A percentile compares a stretch with the other conserved stretches of the same genome.
These are phyloP conservation scores for Yamadazyma phyllophila DNA, from an alignment of 805 yeast genomes.

Conservation along the genomic window DNA sequence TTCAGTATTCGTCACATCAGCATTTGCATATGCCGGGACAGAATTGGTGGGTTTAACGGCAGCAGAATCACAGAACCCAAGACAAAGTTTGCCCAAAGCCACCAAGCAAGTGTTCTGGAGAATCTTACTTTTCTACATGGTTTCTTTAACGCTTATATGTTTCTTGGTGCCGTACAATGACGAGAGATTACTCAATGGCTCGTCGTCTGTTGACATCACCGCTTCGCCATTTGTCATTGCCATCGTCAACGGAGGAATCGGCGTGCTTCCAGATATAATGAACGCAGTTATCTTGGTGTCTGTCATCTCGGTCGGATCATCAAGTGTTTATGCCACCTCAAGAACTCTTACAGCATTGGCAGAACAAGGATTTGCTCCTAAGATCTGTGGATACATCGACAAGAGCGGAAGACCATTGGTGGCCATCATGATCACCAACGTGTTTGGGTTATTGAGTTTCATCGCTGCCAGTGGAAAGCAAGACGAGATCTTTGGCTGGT, in stretches of 20 bases:
- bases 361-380: conserved; percentile 63
- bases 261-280: conserved; percentile 65
- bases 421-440: conserved; percentile 55
- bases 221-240: conserved; percentile 79
- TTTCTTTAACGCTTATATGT: conserved; percentile 52
- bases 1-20: conserved; percentile 46
- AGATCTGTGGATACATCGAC: conserved; percentile 64
- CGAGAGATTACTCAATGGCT: conserved; percentile 41
- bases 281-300: conserved; percentile 69
- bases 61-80: conserved; percentile 70
- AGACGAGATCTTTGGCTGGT: conserved; percentile 38
- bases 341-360: conserved; percentile 69
- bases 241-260: conserved; percentile 61
- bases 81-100: conserved; percentile 65
- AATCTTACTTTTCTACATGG: conserved; percentile 66
- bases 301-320: conserved; percentile 70
- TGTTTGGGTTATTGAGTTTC: conserved; percentile 58
- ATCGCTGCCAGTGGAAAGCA: conserved; percentile 44
- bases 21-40: conserved; percentile 56
- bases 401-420: conserved; percentile 74
- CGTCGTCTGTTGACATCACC: conserved; percentile 53
- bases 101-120: conserved; percentile 85
- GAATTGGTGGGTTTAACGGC: conserved; percentile 47
- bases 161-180: conserved; percentile 71
- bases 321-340: conserved; percentile 68